A percentile compares a stretch with the other conserved stretches of the same genome.
These are phyloP conservation scores for Penicillium ucsense DNA, from an alignment of 495 filamentous ascomycete species.

Conservation along the genomic window DNA sequence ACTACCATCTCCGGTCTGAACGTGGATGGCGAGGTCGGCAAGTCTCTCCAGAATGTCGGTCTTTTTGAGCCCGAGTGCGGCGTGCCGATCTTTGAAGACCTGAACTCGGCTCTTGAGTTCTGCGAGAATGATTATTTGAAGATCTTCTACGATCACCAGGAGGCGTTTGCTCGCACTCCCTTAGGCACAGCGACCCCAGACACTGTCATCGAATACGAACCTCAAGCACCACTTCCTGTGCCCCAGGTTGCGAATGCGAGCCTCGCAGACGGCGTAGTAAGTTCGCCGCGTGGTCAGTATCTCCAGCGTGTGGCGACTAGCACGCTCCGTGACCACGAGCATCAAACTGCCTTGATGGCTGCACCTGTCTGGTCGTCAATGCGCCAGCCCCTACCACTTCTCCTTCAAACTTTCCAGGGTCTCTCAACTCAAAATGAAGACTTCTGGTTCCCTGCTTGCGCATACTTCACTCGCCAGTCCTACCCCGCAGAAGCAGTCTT, in stretches of 20 bases:
- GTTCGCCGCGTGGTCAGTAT: constrained; percentile 69
- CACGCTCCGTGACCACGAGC: constrained; percentile 57
- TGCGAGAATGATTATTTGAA: constrained; percentile 94
- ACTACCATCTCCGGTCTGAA: constrained; percentile 75
- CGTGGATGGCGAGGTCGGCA: constrained; percentile 62
- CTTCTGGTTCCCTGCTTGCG: constrained; percentile 77
- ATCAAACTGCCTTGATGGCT: constrained; percentile 34
- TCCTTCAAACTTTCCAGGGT: constrained; percentile 86
- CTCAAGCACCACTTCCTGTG: constrained; percentile 44
- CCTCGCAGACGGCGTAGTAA: constrained; percentile 42
- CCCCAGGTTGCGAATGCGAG: constrained; percentile 6
- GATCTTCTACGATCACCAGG: constrained; percentile 57
- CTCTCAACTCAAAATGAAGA: constrained; percentile 71
- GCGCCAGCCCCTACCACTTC: constrained; percentile 78
- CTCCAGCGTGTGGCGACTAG: constrained; percentile 69
- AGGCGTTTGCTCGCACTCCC: constrained; percentile 21
- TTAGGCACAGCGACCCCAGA: neutral
- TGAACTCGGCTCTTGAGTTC: constrained; percentile 85
- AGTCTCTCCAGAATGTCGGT: constrained; percentile 69
- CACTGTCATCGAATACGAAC: constrained; percentile 8
- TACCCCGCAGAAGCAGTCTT: constrained; percentile 61
- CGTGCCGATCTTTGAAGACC: constrained; percentile 71
- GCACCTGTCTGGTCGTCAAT: constrained; percentile 65
- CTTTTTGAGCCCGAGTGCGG: constrained; percentile 58
- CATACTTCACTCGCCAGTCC: constrained; percentile 59